Conservation (phyloP, 139 green algal species). For the Chlamydomonas schloesseri region DNA sequence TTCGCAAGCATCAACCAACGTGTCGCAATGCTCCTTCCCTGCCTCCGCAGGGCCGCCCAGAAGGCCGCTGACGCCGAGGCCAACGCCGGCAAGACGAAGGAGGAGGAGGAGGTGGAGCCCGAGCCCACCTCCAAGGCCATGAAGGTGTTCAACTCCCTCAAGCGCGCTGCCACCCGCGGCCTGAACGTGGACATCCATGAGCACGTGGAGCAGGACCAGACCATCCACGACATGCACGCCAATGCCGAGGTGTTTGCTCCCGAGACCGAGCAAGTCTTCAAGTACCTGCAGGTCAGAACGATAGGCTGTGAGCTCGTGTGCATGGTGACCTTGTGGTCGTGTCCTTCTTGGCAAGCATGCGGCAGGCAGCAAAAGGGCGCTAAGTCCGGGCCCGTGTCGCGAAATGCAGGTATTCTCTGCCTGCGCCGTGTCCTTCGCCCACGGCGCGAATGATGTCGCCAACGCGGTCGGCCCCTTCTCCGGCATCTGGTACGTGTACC, state of each 20-base stretch:
- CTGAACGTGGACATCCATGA: slow-evolving; percentile 23
- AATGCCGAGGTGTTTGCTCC: slow-evolving; percentile 79
- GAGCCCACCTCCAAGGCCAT: slow-evolving; percentile 3
- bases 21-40: too few relatives aligned
- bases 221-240: slow-evolving; percentile 59
- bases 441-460: slow-evolving; percentile 87
- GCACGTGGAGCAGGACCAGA: slow-evolving; percentile 7
- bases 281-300: slow-evolving; percentile 74
- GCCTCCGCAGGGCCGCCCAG: not conserved
- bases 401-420: slow-evolving; percentile 72
- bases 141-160: slow-evolving; percentile 27
- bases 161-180: slow-evolving; percentile 21
- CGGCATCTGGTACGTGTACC: slow-evolving; percentile 68
- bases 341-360: not conserved
- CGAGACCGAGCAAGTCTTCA: slow-evolving; percentile 69
- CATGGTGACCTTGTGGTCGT: not conserved
- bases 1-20: too few relatives aligned
- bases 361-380: too few relatives aligned
- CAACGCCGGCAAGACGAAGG: slow-evolving; percentile 1
- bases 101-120: not conserved
- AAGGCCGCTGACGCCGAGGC: slow-evolving; percentile 35
- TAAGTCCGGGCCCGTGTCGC: not conserved
- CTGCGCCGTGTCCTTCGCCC: slow-evolving; percentile 33
- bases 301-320: too few relatives aligned
- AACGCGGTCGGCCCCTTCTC: slow-evolving; percentile 84